Conservation (phyloP, 805 yeast species). For the Candida lessepsii region DNA sequence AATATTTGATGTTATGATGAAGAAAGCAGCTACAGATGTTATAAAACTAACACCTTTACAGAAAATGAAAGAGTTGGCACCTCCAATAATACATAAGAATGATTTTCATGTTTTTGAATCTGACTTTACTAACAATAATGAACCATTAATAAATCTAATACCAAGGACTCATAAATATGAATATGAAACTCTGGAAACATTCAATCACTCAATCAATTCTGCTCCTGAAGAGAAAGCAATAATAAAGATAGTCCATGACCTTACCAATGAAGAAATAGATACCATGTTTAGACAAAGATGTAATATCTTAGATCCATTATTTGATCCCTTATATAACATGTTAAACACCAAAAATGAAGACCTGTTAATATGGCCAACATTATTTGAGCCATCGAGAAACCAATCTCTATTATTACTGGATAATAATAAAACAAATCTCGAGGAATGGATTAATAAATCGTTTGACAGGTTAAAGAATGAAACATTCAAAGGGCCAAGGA, state of each 20-base stretch:
- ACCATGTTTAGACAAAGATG: slow-evolving; percentile 1
- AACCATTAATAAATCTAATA: background rate
- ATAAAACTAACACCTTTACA: slow-evolving; percentile 29
- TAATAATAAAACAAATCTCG: slow-evolving; percentile 22
- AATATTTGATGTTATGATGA: slow-evolving; percentile 42
- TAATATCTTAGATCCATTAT: slow-evolving; percentile 5
- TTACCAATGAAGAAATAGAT: background rate
- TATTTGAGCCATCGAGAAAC: slow-evolving; percentile 40
- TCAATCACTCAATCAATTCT: background rate
- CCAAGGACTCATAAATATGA: background rate
- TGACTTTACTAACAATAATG: background rate
- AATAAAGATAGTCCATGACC: background rate
- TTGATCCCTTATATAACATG: background rate
- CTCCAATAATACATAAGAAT: slow-evolving; percentile 27
- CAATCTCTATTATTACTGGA: slow-evolving; percentile 34
- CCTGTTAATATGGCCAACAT: slow-evolving; percentile 39
- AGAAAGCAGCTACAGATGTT: slow-evolving; percentile 25
- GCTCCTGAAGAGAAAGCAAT: background rate
- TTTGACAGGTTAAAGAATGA: slow-evolving; percentile 33
- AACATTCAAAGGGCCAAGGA: slow-evolving; percentile 33
- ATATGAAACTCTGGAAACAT: background rate
- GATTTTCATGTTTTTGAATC: slow-evolving; percentile 33
- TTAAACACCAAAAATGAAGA: background rate
- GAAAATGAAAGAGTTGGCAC: slow-evolving; percentile 30
- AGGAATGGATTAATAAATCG: slow-evolving; percentile 41